These are phyloP conservation scores for Saccharomycopsis sp. DNA, from an alignment of 805 yeast species.

Conservation along the genomic window DNA sequence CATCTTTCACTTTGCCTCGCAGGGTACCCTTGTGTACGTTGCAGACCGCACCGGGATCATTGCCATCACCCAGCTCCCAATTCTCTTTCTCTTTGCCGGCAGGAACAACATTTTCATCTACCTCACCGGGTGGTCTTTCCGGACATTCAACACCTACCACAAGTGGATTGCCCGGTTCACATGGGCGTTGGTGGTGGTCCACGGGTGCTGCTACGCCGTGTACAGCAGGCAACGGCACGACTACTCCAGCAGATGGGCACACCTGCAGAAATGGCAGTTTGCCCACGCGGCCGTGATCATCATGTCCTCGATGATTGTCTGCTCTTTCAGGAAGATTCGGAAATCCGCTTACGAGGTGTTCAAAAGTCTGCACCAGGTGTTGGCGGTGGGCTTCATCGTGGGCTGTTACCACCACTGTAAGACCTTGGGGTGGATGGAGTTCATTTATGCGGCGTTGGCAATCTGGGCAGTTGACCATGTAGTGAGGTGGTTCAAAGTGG, in stretches of 20 bases:
- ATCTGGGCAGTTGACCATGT: constrained; percentile 37
- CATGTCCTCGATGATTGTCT: constrained; percentile 24
- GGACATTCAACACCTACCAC: constrained; percentile 31
- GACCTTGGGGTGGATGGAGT: constrained; percentile 35
- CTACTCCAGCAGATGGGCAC: constrained; percentile 31
- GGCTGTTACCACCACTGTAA: constrained; percentile 41
- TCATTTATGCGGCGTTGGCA: constrained; percentile 31
- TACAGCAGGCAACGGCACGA: constrained; percentile 31
- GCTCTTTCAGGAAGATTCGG: constrained; percentile 29
- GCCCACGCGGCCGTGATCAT: constrained; percentile 33
- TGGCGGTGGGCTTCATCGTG: constrained; percentile 34
- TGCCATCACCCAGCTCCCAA: constrained; percentile 32
- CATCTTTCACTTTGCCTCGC: constrained; percentile 26
- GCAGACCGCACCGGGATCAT: constrained; percentile 43
- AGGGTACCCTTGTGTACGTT: constrained; percentile 26
- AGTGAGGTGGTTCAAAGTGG: constrained; percentile 29
- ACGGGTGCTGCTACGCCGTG: constrained; percentile 31
- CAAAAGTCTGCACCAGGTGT: constrained; percentile 34
- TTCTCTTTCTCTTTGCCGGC: constrained; percentile 29
- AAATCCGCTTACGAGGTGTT: constrained; percentile 37
- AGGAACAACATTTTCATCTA: constrained; percentile 28
- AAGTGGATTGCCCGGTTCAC: constrained; percentile 35
- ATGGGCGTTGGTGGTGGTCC: constrained; percentile 31
- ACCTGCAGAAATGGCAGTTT: constrained; percentile 35
- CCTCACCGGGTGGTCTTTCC: constrained; percentile 30